phyloP scores from a whole-genome alignment of 2,329 filamentous ascomycete genomes.

The Westerdykella aurantiaca region DNA sequence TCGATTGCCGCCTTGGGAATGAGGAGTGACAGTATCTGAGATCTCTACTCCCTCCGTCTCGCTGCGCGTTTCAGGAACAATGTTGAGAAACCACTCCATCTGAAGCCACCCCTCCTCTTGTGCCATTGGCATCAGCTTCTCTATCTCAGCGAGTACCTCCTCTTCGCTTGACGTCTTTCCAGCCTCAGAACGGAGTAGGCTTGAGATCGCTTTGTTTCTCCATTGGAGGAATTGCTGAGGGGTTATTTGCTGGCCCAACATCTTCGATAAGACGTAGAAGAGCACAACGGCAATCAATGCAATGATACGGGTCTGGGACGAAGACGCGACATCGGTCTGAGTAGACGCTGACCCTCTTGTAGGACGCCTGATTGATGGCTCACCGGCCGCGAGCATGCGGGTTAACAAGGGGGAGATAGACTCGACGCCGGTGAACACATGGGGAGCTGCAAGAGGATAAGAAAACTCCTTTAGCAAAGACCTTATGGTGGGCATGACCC shows the following conservation, averaged over 20 bases:
- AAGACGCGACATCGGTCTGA: neutral
- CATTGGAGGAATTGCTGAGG: conserved; percentile 29
- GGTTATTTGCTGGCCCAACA: conserved; percentile 25
- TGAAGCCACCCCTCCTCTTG: conserved; percentile 43
- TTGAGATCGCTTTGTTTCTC: conserved; percentile 45
- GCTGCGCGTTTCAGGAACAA: conserved; percentile 31
- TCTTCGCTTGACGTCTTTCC: conserved; percentile 45
- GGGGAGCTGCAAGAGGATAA: conserved; percentile 59
- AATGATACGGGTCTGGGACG: conserved; percentile 10
- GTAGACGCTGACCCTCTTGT: conserved; percentile 30
- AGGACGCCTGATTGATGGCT: conserved; percentile 45
- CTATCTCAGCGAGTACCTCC: conserved; percentile 36
- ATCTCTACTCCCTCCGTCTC: conserved; percentile 25
- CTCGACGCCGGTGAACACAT: conserved; percentile 67
- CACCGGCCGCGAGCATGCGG: conserved; percentile 32
- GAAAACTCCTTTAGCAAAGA: conserved; percentile 59
- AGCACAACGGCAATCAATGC: conserved; percentile 56
- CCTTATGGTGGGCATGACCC: conserved; percentile 65
- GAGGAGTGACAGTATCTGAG: conserved; percentile 5
- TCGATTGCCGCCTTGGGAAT: conserved; percentile 33
- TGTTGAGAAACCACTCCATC: conserved; percentile 53
- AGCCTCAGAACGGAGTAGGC: conserved; percentile 44
- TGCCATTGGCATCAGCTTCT: conserved; percentile 29
- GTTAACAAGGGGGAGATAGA: conserved; percentile 44
- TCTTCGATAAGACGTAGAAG: conserved; percentile 53